Evolutionary conservation across 2,329 filamentous ascomycete genomes (phyloP), one percentile per base, ranked within the genome.

Genomic region (Aspergillus fijiensis): DNA sequence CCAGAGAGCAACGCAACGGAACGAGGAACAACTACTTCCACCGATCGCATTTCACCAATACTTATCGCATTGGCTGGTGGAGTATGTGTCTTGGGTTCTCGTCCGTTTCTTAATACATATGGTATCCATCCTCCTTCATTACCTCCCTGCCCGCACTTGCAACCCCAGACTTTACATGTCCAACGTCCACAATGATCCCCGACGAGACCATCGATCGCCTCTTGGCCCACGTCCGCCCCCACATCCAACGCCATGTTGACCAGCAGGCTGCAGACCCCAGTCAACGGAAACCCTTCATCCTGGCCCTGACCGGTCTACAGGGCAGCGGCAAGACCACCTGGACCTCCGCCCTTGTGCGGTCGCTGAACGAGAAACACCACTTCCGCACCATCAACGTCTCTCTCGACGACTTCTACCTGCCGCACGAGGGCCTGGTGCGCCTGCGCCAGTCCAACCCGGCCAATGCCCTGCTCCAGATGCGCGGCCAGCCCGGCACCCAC

Each of bases 301-400:
- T 53, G 14, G 51, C 33, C 23, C 14, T 53, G 3, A 53, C 51
- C 0, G 51, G 35, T 19, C 51, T 53, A 0, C 51, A 53, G 27
- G 51, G 51, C 7, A 53, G 51, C 35, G 51, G 51, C 3, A 53
- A 53, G 14, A 42, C 51, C 7, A 53, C 51, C 33, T 53, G 35
- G 51, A 53, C 51, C 6, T n/a, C 33, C 5, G 35, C 19, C 7
- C 23, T 53, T 1, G 35, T 53, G 16, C 51, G 23, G 5, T 12
- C 23, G 0, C 12, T 53, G 23, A 53, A 53, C 16, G 35, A 53
- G 12, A 27, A 47, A 27, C 27, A 53, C 21, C 16, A 53, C 19
- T 23, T 27, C 35, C 33, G 35, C 5, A 53, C 35, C 33, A 53
- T 53, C 23, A 53, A 53, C 23, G 35, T 53, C 14, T 53, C 51